These are phyloP conservation scores for Nakazawaea holstii DNA, from an alignment of 805 yeast genomes.

Conservation along the genomic window DNA sequence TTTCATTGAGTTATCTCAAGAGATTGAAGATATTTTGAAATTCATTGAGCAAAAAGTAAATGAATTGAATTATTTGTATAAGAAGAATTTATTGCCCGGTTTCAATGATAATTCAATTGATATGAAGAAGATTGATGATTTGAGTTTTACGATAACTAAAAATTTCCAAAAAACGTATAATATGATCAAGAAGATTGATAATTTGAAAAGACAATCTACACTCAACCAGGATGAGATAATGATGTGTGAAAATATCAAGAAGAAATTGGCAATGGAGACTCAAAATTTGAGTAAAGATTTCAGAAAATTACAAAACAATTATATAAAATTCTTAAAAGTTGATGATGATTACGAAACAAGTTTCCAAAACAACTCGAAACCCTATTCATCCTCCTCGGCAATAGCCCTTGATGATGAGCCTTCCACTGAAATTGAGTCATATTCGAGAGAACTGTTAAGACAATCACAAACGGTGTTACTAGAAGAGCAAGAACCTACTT, in stretches of 20 bases:
- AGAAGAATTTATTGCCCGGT: conserved; percentile 81
- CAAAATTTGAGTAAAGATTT: conserved; percentile 76
- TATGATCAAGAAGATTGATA: conserved; percentile 61
- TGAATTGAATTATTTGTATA: conserved; percentile 64
- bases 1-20: conserved; percentile 67
- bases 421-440: conserved; percentile 39
- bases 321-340: conserved; percentile 75
- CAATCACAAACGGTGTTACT: conserved; percentile 34
- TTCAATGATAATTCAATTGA: conserved; percentile 74
- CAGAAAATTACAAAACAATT: conserved; percentile 83
- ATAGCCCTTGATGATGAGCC: conserved; percentile 25
- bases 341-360: conserved; percentile 53
- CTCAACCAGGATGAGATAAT: conserved; percentile 40
- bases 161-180: conserved; percentile 75
- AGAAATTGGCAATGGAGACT: conserved; percentile 77
- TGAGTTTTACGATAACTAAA: conserved; percentile 71
- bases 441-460: conserved; percentile 47
- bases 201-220: conserved; percentile 27
- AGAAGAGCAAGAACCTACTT: conserved; percentile 20
- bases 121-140: conserved; percentile 72
- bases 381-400: not conserved
- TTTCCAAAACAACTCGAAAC: not conserved
- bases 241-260: conserved; percentile 76
- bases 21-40: conserved; percentile 58
- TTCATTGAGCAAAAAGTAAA: conserved; percentile 50